Base-by-base conservation (phyloP, 495 filamentous ascomycete genomes). In the Talaromyces ruber region DNA sequence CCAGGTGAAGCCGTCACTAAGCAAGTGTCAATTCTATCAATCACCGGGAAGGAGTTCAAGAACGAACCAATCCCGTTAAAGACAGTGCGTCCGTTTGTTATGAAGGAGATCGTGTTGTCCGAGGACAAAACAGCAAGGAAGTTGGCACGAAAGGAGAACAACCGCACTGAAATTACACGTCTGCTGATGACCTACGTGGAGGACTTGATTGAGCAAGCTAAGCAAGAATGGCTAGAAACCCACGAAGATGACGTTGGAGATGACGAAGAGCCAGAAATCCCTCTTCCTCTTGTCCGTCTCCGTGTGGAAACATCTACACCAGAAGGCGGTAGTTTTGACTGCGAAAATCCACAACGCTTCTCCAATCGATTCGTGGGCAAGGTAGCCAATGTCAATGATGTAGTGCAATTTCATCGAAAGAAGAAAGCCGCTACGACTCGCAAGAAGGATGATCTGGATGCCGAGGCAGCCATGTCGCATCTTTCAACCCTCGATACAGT, bases 331-430 rank as follows among this genome's bases (percentile, higher is more conserved):
- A 83, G 84, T 50, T 99, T 88, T 66, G 91, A 97, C 62, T 88
- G 87, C 61, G 95, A 98, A 68, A 99, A 99, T 63, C 94, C 94
- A 16, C 94, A 98, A 67, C 85, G 94, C 4, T 98, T 98, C 66
- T 98, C 95, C 0, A 97, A 96, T 71, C 85, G 93, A 4, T 99
- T 99, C 65, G 81, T 88, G 1, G 87, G 86, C 6, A 91, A 88
- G 67, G 94, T 98, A 0, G 94, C 94, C 9, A 99, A 99, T 66
- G 84, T 88, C 1, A 94, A 90, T 65, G 94, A 99, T 65, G 92
- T 99, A 1, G 85, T 99, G 2, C 87, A 94, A 66, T 97, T 95
- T 65, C 85, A 97, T 71, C 84, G 91, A 11, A 97, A 94, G 75
- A 97, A 95, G 72, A 79, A 82, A 43, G 73, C 57, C 1, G 65